Base-by-base conservation (phyloP, 2,329 filamentous ascomycete species). In the Hymenoscyphus occultus region DNA sequence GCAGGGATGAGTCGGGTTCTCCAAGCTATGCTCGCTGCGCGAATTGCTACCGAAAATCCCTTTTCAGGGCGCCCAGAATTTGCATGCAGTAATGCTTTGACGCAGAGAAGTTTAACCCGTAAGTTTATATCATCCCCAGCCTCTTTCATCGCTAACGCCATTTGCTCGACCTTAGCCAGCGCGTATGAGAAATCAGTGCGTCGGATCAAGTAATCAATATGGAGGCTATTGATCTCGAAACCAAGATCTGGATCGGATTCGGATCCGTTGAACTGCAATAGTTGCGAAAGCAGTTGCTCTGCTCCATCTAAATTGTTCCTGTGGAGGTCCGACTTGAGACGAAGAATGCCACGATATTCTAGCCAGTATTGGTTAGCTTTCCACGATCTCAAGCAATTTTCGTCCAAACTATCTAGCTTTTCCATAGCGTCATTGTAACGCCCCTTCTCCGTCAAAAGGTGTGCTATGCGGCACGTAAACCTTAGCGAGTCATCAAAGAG, bases 401-500 rank as follows among this genome's bases (percentile, higher is more conserved):
- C 79, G 60, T 89, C 83, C 19, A 92, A 76, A 35, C 80, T 78
- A 62, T 88, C 83, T 57, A 94, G 79, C 32, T 81, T 80, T 13
- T 80, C 77, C 61, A 89, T 81, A 0, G 90, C 92, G 60, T 90
- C 84, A 28, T 88, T 84, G 73, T 93, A 96, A 39, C 82, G 83
- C 1, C 94, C 93, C 58, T 80, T 83, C 64, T 88, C 84, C 9
- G 86, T 83, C 5, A 90, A 80, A 77, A 88, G 80, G 66, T 89
- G 85, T 1, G 92, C 89, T 64, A 88, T 83, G 4, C 90, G 86
- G 71, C 91, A 92, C 0, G 83, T 87, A 40, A 91, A 85, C 71
- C 90, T 91, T 39, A 97, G 82, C 60, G 87, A 84, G 71, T 98
- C 94, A 68, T 96, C 92, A 56, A 93, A 85, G 0, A 88, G 83